Evolutionary conservation across 2,329 filamentous ascomycete species (phyloP), one percentile per base, ranked within the genome.

Genomic region (Xylariaceae sp.): DNA sequence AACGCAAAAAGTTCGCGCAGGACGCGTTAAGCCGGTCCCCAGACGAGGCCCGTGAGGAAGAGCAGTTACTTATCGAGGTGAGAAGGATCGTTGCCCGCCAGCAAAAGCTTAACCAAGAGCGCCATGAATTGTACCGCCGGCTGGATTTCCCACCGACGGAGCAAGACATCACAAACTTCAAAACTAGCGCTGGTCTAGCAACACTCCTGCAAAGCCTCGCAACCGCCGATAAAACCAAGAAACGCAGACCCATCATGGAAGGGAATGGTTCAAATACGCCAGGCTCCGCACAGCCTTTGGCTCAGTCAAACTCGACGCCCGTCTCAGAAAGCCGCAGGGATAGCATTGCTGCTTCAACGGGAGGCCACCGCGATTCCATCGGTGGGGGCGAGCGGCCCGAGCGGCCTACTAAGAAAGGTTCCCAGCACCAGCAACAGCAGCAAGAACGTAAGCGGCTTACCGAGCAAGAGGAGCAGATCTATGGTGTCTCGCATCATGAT

Each of bases 11-110:
- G 53, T 88, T 96, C 65, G 92, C 91, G 3, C 81, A 88, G 59
- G 84, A 87, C 47, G 83, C 92, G 44, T 80, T 97, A 60, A 83
- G 85, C 45, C 83, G 94, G 39, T 88, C 86, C 8, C 86, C 85
- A 58, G 90, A 96, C 59, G 92, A 99, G 71, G 88, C 92, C 22
- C 85, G 89, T 58, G 94, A 99, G 70, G 94, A 99, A 72, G 88
- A 95, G 63, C 87, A 89, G 32, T 75, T 99, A 2, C 80, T 99
- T 16, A 80, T 92, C 54, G 94, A 99, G 68, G 83, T 99, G 51
- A 91, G 95, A 66, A 87, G 94, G 55, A 97, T 99, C 61, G 83
- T 95, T 65, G 86, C 88, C 58, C 85, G 91, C 56, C 89, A 92
- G 60, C 88, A 94, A 62, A 85, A 84, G 53, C 87, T 97, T 67